Conservation (phyloP, 169 alveolate genomes). For the Babesia bovis region DNA sequence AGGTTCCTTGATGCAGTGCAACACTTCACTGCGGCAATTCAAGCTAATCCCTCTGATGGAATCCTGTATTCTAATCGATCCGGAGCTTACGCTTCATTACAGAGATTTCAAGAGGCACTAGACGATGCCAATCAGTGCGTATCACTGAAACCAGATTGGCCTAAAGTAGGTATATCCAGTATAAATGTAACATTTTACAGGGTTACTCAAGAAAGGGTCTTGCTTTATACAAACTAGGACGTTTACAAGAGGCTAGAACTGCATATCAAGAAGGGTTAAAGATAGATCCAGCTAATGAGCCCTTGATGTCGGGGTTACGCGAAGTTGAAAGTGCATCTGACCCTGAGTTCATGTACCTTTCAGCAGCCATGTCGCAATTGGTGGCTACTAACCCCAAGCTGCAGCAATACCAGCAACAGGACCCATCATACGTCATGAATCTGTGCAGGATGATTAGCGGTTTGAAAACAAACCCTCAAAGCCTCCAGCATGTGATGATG, state of each 20-base stretch:
- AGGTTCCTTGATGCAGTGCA: constrained; percentile 88
- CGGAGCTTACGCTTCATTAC: constrained; percentile 88
- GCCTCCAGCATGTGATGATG: constrained; percentile 38
- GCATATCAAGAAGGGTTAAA: constrained; percentile 86
- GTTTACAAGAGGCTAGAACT: constrained; percentile 83
- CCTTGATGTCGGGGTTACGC: constrained; percentile 82
- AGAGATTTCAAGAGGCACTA: constrained; percentile 87
- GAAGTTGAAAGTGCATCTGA: constrained; percentile 68
- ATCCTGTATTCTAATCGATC: constrained; percentile 92
- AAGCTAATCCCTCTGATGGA: constrained; percentile 87
- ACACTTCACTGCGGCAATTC: constrained; percentile 90
- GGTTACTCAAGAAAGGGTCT: constrained; percentile 91
- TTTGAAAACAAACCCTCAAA: constrained; percentile 49
- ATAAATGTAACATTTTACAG: constrained; percentile 29
- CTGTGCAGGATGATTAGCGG: constrained; percentile 28
- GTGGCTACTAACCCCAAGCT: constrained; percentile 50
- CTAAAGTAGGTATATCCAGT: constrained; percentile 71
- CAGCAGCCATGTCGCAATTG: constrained; percentile 36
- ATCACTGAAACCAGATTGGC: constrained; percentile 90
- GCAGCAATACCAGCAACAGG: constrained; percentile 56
- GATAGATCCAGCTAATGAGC: constrained; percentile 86
- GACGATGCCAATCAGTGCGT: constrained; percentile 90
- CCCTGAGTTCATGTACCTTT: constrained; percentile 40
- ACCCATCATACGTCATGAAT: constrained; percentile 43
- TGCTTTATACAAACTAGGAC: constrained; percentile 83